Percentiles rank a stretch among this genome's conserved stretches.
Evolutionary conservation across 2,329 filamentous ascomycete species (phyloP).

Genomic region (Colletotrichum tropicale): DNA sequence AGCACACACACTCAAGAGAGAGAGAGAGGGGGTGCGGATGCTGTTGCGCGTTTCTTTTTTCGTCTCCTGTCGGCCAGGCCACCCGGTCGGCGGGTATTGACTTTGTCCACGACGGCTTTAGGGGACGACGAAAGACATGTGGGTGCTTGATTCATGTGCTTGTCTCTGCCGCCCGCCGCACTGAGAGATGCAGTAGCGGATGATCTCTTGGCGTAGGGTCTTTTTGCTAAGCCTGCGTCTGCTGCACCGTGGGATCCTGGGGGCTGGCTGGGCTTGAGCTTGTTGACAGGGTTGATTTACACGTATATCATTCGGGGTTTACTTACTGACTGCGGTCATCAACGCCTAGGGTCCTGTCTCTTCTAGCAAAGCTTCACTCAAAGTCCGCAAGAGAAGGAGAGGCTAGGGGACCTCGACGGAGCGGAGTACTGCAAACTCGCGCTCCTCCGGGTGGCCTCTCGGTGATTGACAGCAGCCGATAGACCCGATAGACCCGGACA

Average conservation of each 20-base stretch:
- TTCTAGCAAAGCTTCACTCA: not conserved
- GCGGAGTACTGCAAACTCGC: not conserved
- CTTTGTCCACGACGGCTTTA: not conserved
- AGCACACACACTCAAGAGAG: not conserved
- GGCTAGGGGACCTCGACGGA: not conserved
- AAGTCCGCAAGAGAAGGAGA: not conserved
- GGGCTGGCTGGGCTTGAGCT: not conserved
- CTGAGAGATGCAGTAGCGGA: conserved; percentile 12
- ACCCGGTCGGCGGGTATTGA: not conserved
- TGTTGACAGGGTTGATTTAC: not conserved
- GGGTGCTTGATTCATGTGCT: not conserved
- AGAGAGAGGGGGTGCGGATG: not conserved
- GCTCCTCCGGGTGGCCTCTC: not conserved
- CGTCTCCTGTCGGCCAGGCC: not conserved
- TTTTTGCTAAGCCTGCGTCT: not conserved
- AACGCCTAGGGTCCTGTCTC: not conserved
- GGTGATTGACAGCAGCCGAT: conserved; percentile 9
- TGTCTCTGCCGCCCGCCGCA: not conserved
- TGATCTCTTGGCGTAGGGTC: conserved; percentile 4
- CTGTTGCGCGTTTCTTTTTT: not conserved
- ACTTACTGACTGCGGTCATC: not conserved
- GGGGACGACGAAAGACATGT: not conserved
- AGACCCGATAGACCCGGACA: conserved; percentile 11
- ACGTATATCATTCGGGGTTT: not conserved
- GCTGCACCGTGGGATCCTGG: not conserved